Evolutionary conservation across 2,329 filamentous ascomycete genomes (phyloP), one percentile per base, ranked within the genome.

Genomic region (Mariannaea sp.): DNA sequence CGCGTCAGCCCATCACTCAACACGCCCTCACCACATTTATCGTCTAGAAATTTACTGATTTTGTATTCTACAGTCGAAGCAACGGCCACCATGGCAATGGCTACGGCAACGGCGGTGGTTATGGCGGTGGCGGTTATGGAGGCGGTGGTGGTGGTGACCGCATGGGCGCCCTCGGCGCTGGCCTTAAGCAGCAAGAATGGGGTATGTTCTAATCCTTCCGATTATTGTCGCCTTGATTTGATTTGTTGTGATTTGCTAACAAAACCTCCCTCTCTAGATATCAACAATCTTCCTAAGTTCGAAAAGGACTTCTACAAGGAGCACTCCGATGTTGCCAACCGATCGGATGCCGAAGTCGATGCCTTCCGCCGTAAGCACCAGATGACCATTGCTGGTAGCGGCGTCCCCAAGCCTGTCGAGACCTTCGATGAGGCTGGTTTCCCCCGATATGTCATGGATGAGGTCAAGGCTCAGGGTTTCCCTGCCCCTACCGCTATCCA

Each of bases 301-400:
- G 94, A 99, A 73, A 99, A 99, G 78, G 92, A 90, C 7, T 99
- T 99, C 79, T 99, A 99, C 84, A 96, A 97, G 80, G 94, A 97
- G 77, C 87, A 94, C 71, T 82, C 87, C 26, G 84, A 85, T 55
- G 93, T 99, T 56, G 76, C 85, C 57, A 80, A 75, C 67, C 90
- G 94, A 69, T 86, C 90, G 10, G 73, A 83, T 35, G 83, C 84
- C 51, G 93, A 97, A 59, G 89, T 99, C 53, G 88, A 92, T 22
- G 89, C 86, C 50, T 99, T 96, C 81, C 89, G 94, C 71, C 85
- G 84, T 70, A 85, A 90, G 70, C 86, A 94, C 68, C 81, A 90
- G 69, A 97, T 99, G 75, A 83, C 91, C 39, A 81, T 97, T 49
- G 81, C 88, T 66, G 94, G 94, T 58, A 77, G 64, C 57, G 83